A percentile compares a stretch with the other conserved stretches of the same genome.
Conservation (phyloP, 805 yeast species). For the Allodekkera sacchari region DNA sequence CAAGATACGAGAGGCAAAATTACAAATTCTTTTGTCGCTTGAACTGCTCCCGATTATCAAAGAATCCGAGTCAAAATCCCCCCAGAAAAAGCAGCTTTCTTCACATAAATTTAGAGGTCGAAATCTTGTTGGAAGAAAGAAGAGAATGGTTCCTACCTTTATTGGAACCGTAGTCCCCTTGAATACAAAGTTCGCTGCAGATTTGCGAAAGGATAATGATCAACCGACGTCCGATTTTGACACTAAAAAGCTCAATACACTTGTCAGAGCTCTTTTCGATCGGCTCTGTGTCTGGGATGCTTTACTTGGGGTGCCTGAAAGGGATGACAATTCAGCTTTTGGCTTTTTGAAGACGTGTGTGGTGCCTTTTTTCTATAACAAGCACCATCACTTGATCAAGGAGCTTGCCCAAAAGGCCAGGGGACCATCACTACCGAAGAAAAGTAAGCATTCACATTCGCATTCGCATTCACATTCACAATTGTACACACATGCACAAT, state of each 20-base stretch:
- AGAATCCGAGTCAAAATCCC: not conserved
- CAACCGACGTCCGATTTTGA: not conserved
- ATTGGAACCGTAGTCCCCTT: constrained; percentile 22
- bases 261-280: constrained; percentile 18
- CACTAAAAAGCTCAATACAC: not conserved
- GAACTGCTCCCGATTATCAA: constrained; percentile 18
- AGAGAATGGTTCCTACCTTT: constrained; percentile 25
- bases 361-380: constrained; percentile 23
- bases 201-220: constrained; percentile 11
- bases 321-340: constrained; percentile 20
- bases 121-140: constrained; percentile 21
- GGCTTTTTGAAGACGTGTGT: constrained; percentile 19
- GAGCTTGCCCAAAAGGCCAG: constrained; percentile 20
- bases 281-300: constrained; percentile 27
- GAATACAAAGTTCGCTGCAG: constrained; percentile 18
- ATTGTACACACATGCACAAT: no score
- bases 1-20: constrained; percentile 20
- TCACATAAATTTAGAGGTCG: constrained; percentile 4
- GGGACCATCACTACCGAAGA: constrained; percentile 20
- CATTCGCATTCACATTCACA: no score
- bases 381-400: constrained; percentile 17
- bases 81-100: constrained; percentile 2
- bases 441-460: constrained; percentile 7
- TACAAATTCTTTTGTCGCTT: constrained; percentile 21
- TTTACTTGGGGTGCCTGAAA: constrained; percentile 17